phyloP scores from a whole-genome alignment of 768 basidiomycete genomes.

The Mycena albidolilacea region DNA sequence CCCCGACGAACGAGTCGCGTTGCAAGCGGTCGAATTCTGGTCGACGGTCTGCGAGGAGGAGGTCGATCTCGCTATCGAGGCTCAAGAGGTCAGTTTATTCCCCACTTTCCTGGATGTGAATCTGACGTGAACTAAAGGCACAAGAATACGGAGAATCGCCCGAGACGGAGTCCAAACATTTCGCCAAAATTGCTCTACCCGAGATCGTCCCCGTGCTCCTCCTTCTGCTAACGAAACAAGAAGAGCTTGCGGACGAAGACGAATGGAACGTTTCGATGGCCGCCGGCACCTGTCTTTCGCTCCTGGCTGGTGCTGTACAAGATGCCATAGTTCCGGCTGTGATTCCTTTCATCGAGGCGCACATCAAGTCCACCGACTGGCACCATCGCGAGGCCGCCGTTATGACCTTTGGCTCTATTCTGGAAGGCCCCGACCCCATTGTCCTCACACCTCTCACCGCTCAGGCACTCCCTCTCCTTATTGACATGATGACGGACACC shows the following conservation, averaged over 20 bases:
- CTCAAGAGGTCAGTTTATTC: conserved; percentile 78
- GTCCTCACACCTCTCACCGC: conserved; percentile 92
- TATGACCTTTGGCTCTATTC: conserved; percentile 98
- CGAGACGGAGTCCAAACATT: conserved; percentile 88
- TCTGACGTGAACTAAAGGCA: conserved; percentile 66
- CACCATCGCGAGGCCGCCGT: conserved; percentile 96
- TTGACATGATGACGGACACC: conserved; percentile 94
- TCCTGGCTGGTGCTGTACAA: conserved; percentile 91
- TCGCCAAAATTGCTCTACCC: conserved; percentile 94
- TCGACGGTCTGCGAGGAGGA: conserved; percentile 99
- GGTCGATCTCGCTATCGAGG: conserved; percentile 91
- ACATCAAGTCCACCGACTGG: conserved; percentile 96
- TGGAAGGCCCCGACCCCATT: conserved; percentile 93
- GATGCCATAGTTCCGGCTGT: conserved; percentile 93
- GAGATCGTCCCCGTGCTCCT: conserved; percentile 96
- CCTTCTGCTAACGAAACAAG: conserved; percentile 89
- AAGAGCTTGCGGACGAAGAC: conserved; percentile 97
- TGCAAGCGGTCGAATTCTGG: conserved; percentile 99
- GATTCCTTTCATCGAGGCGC: conserved; percentile 97
- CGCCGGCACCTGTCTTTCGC: conserved; percentile 90
- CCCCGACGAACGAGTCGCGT: conserved; percentile 88
- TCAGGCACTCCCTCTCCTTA: conserved; percentile 93
- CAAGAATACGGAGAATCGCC: conserved; percentile 91
- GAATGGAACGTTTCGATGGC: conserved; percentile 99
- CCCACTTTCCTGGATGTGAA: not conserved